These are phyloP conservation scores for Juglanconis oblonga DNA, from an alignment of 2,329 filamentous ascomycete genomes.

Conservation along the genomic window DNA sequence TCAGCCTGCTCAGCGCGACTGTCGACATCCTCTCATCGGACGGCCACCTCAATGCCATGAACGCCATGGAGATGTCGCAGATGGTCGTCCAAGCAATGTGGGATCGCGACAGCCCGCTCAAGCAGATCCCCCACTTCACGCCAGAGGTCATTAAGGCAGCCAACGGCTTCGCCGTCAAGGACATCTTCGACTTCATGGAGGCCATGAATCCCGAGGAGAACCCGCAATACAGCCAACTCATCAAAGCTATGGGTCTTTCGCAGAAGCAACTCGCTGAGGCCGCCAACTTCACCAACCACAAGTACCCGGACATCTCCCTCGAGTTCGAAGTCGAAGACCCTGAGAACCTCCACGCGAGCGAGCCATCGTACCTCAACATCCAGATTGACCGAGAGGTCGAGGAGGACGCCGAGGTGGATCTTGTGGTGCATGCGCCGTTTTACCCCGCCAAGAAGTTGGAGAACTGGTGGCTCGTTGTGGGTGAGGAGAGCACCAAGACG, in stretches of 20 bases:
- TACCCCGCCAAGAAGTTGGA: constrained; percentile 90
- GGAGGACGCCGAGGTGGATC: constrained; percentile 70
- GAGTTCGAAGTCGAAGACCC: constrained; percentile 83
- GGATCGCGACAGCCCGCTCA: constrained; percentile 94
- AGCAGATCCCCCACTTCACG: constrained; percentile 95
- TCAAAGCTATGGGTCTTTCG: constrained; percentile 74
- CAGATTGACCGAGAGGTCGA: constrained; percentile 80
- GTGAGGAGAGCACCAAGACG: constrained; percentile 84
- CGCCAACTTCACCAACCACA: constrained; percentile 92
- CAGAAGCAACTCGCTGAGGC: constrained; percentile 82
- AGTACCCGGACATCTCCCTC: constrained; percentile 92
- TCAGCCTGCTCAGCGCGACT: constrained; percentile 84
- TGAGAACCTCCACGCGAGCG: constrained; percentile 75
- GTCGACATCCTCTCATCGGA: constrained; percentile 96
- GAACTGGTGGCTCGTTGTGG: constrained; percentile 98
- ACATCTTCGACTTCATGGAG: constrained; percentile 98
- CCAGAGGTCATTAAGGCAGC: constrained; percentile 79
- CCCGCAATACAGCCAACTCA: constrained; percentile 70
- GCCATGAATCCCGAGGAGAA: constrained; percentile 97
- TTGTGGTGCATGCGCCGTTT: constrained; percentile 90
- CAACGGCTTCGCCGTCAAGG: constrained; percentile 80
- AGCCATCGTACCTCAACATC: constrained; percentile 78
- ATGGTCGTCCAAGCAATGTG: constrained; percentile 99
- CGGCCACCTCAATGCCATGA: constrained; percentile 94
- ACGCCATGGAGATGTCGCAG: constrained; percentile 98